These are phyloP conservation scores for Curvularia hawaiiensis DNA, from an alignment of 2,329 filamentous ascomycete species.

Conservation along the genomic window DNA sequence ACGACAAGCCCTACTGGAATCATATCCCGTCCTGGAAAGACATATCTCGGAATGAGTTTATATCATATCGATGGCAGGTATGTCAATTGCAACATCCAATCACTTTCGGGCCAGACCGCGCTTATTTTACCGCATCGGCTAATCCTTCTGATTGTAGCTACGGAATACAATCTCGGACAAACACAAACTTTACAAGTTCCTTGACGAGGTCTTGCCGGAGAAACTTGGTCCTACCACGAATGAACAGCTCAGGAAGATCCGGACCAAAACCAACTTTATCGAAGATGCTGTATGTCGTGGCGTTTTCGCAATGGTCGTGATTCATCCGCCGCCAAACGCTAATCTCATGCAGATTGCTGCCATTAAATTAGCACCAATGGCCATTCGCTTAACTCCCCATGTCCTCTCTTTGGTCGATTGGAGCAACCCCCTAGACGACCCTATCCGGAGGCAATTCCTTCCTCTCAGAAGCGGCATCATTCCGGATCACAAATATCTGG, in stretches of 20 bases:
- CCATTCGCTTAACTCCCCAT: constrained; percentile 65
- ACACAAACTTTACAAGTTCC: constrained; percentile 55
- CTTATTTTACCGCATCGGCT: neutral
- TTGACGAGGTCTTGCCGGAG: constrained; percentile 57
- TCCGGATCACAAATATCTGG: constrained; percentile 60
- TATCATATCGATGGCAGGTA: constrained; percentile 62
- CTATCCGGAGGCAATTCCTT: constrained; percentile 65
- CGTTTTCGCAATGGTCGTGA: neutral
- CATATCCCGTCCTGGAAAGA: constrained; percentile 57
- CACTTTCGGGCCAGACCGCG: neutral
- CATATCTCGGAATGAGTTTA: constrained; percentile 55
- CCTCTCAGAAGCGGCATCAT: constrained; percentile 60
- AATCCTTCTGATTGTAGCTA: constrained; percentile 40
- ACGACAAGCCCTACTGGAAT: constrained; percentile 55
- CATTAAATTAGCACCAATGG: constrained; percentile 62
- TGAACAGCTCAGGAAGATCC: constrained; percentile 45
- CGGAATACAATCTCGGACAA: constrained; percentile 58
- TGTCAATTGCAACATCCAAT: constrained; percentile 30
- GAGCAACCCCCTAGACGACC: constrained; percentile 63
- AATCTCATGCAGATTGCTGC: constrained; percentile 47
- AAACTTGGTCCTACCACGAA: constrained; percentile 49
- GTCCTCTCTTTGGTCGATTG: constrained; percentile 65
- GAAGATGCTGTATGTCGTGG: constrained; percentile 51
- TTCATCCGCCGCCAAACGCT: neutral
- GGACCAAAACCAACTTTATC: constrained; percentile 60